phyloP scores from a whole-genome alignment of 805 yeast species.

The Schwanniomyces vanrijiae region DNA sequence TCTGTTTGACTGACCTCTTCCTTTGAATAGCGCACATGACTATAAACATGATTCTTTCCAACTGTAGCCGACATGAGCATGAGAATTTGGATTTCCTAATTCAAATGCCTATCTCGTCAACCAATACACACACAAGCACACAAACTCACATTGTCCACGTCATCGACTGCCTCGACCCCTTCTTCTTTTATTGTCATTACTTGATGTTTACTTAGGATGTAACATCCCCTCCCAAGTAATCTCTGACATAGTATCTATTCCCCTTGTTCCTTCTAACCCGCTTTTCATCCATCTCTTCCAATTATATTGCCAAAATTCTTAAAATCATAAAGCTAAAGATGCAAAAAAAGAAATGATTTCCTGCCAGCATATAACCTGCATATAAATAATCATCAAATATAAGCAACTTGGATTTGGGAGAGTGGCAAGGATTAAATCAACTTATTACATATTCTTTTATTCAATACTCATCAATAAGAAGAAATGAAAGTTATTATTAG shows the following conservation, averaged over 20 bases:
- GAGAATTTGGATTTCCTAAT: too few species aligned
- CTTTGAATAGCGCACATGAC: neutral
- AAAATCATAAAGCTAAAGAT: neutral
- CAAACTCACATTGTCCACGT: too few species aligned
- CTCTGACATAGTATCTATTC: too few species aligned
- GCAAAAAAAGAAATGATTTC: neutral
- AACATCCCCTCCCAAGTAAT: too few species aligned
- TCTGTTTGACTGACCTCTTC: neutral
- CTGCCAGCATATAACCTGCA: neutral
- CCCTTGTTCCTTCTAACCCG: too few species aligned
- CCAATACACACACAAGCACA: too few species aligned
- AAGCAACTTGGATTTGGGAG: neutral
- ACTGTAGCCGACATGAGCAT: neutral
- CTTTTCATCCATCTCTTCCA: neutral
- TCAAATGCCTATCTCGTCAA: too few species aligned
- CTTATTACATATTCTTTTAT: neutral
- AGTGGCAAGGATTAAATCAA: neutral
- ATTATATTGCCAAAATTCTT: neutral
- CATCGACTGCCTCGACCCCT: too few species aligned
- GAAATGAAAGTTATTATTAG: slow-evolving; percentile 51
- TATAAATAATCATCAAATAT: neutral
- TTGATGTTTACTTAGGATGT: too few species aligned
- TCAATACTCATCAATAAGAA: neutral
- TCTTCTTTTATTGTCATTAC: too few species aligned
- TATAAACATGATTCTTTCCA: neutral